These are phyloP conservation scores for Phalaenopsis aphrodite DNA, from an alignment of 106 monocot species.

Conservation along the genomic window DNA sequence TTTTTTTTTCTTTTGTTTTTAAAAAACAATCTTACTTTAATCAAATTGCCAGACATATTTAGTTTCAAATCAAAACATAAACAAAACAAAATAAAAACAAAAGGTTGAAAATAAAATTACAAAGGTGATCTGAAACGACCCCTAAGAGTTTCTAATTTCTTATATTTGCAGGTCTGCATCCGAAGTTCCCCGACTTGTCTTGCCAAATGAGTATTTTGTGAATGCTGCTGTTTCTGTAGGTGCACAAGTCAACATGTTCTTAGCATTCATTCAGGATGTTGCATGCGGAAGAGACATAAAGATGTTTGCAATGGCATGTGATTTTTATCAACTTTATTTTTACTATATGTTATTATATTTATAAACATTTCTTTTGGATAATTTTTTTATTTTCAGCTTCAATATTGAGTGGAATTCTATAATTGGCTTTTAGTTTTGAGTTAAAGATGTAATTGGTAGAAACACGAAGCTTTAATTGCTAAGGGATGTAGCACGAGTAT, in stretches of 20 bases:
- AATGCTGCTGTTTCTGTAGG: slow-evolving; percentile 60
- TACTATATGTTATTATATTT: not conserved
- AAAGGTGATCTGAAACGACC: too few species aligned
- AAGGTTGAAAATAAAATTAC: too few species aligned
- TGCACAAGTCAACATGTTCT: slow-evolving; percentile 68
- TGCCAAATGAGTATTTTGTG: slow-evolving; percentile 74
- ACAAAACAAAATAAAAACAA: too few species aligned
- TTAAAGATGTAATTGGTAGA: too few species aligned
- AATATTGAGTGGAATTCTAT: too few species aligned
- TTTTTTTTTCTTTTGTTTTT: not conserved
- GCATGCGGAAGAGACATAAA: slow-evolving; percentile 79
- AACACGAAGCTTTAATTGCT: too few species aligned
- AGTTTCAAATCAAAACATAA: too few species aligned
- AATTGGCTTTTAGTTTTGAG: too few species aligned
- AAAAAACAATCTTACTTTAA: too few species aligned
- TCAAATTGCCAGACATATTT: too few species aligned
- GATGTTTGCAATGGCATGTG: slow-evolving; percentile 61
- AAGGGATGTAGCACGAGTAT: too few species aligned
- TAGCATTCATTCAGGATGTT: slow-evolving; percentile 86
- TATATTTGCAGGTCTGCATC: slow-evolving; percentile 42
- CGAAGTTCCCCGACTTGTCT: slow-evolving; percentile 62
- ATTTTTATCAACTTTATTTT: not conserved
- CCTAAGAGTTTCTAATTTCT: slow-evolving; percentile 1
- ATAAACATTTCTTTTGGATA: not conserved
- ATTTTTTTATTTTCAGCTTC: too few species aligned